Percentiles rank a stretch among this genome's conserved stretches.
phyloP scores from a whole-genome alignment of 352 stramenopile genomes.

The Saprolegnia parasitica region DNA sequence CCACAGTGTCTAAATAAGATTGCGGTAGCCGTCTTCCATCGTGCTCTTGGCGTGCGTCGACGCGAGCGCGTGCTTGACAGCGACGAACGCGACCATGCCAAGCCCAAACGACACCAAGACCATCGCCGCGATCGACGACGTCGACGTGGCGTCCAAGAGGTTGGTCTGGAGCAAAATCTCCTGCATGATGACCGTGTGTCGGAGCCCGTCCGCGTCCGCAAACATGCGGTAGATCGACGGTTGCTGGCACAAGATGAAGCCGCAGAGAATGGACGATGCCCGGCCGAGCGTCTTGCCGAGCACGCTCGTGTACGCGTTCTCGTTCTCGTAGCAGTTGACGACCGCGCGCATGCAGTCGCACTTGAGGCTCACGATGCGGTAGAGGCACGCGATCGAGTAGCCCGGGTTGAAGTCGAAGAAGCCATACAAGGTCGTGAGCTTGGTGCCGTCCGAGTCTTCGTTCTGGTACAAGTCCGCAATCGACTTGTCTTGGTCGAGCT shows the following conservation, averaged over 20 bases:
- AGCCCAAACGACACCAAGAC: constrained; percentile 22
- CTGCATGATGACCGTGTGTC: constrained; percentile 22
- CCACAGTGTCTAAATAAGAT: constrained; percentile 26
- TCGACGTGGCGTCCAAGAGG: not conserved
- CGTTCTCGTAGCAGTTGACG: constrained; percentile 22
- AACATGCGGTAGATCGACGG: constrained; percentile 17
- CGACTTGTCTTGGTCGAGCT: not conserved
- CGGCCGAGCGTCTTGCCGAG: constrained; percentile 25
- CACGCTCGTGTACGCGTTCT: constrained; percentile 11
- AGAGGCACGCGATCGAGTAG: constrained; percentile 26
- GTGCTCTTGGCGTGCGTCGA: constrained; percentile 8
- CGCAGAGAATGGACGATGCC: constrained; percentile 20
- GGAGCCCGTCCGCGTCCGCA: not conserved
- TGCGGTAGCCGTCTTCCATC: constrained; percentile 28
- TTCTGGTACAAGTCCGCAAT: not conserved
- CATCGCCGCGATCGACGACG: not conserved
- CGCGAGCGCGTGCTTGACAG: not conserved
- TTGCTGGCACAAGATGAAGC: constrained; percentile 27
- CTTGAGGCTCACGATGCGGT: constrained; percentile 27
- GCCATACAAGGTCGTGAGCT: not conserved
- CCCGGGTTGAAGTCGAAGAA: not conserved
- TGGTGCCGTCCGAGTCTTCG: not conserved
- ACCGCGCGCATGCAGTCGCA: constrained; percentile 29
- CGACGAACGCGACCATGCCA: constrained; percentile 27
- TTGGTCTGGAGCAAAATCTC: constrained; percentile 20